Evolutionary conservation across 2,329 filamentous ascomycete genomes (phyloP).

Genomic region (Trichoderma oligosporum): DNA sequence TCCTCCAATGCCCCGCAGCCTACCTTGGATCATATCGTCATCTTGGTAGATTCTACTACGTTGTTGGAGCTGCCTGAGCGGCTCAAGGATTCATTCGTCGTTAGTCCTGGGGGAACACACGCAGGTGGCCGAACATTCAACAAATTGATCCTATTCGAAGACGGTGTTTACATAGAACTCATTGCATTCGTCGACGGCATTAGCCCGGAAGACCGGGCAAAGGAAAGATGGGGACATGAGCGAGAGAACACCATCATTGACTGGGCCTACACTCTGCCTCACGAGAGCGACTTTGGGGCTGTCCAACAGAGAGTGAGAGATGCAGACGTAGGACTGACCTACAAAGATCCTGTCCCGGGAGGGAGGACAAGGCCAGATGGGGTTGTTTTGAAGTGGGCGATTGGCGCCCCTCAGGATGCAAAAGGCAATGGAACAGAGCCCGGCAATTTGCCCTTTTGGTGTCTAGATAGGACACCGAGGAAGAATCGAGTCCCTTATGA

Average conservation of each 20-base stretch:
- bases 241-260: constrained; percentile 52
- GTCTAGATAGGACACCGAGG: constrained; percentile 58
- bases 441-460: constrained; percentile 61
- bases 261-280: constrained; percentile 52
- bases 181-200: constrained; percentile 55
- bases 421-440: constrained; percentile 32
- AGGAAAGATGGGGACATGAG: constrained; percentile 58
- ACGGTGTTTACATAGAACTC: constrained; percentile 64
- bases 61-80: constrained; percentile 46
- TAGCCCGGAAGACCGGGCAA: constrained; percentile 37
- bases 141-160: constrained; percentile 57
- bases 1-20: constrained; percentile 21
- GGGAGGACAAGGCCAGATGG: constrained; percentile 55
- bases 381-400: constrained; percentile 55
- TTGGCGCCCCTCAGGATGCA: constrained; percentile 42
- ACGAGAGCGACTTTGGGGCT: constrained; percentile 34
- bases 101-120: constrained; percentile 59
- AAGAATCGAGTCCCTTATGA: constrained; percentile 51
- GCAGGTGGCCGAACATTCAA: constrained; percentile 59
- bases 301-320: constrained; percentile 38
- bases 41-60: constrained; percentile 53
- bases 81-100: constrained; percentile 52
- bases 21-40: constrained; percentile 60
- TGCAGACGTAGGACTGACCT: constrained; percentile 37
- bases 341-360: constrained; percentile 48